Evolutionary conservation across 208 protist genomes (phyloP), one percentile per base, ranked within the genome.

Genomic region (Crithidia fasciculata): DNA sequence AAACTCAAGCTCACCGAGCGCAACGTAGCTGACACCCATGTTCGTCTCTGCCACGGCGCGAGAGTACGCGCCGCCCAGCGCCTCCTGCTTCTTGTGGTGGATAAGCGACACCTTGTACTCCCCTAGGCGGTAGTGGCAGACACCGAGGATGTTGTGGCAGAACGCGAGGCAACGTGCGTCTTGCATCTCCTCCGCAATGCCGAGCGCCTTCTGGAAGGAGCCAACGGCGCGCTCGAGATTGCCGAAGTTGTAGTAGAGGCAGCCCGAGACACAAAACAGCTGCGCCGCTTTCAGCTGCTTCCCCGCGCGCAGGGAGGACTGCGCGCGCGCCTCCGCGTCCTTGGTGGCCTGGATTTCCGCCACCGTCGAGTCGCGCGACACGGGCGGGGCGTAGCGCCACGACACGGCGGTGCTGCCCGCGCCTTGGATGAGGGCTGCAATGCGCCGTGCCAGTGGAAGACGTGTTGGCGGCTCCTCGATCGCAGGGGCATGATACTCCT

Each of bases 101-200:
- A 96, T 58, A 8, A 97, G 78, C 37, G 93, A 54, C 67, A 85
- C 80, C 61, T 94, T 94, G 76, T 87, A 91, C 77, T 91, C 80
- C 15, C 77, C 79, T 3, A 96, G 78, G 36, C 81, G 85, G 78
- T 82, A 87, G 72, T 94, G 68, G 63, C 86, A 93, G 4, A 94
- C 81, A 41, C 93, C 93, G n/a, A 94, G 69, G 15, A 95, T 59
- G 76, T 97, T 97, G 82, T 97, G 88, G 72, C 86, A 92, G 71
- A 93, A 90, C 18, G 89, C 88, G 12, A 93, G 65, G 9, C 93
- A 92, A 4, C 61, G 59, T 0, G 79, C 76, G 73, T 93, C 80
- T 15, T 80, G 76, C 40, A 87, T 47, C 41, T 72, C 65, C 43
- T 92, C 87, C 59, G 95, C 93, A 19, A 85, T 69, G 28, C 53